phyloP scores from a whole-genome alignment of 75 land plant species.

The Isoetes taiwanensis region DNA sequence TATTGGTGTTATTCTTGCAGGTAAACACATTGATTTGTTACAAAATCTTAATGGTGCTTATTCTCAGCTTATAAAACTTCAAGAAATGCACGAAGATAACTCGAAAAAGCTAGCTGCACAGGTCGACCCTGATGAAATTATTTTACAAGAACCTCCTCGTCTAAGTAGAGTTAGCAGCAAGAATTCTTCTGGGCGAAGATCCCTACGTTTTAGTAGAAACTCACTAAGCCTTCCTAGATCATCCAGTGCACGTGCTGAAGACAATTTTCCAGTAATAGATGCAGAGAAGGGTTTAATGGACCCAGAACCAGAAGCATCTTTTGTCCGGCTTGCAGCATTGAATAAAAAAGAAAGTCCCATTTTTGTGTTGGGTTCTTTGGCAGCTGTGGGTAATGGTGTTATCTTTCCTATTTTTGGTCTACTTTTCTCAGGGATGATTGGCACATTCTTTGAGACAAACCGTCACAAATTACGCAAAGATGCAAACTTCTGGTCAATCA shows the following conservation, averaged over 20 bases:
- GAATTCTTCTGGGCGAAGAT: too few relatives aligned
- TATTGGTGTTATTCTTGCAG: too few relatives aligned
- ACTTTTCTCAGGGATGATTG: conserved; percentile 42
- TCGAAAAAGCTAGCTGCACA: too few relatives aligned
- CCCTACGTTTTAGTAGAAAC: too few relatives aligned
- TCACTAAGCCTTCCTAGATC: too few relatives aligned
- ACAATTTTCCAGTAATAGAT: too few relatives aligned
- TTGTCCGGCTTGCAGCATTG: background rate
- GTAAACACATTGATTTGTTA: conserved; percentile 49
- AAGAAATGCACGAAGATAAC: conserved; percentile 39
- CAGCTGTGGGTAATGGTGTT: conserved; percentile 33
- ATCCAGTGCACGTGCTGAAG: too few relatives aligned
- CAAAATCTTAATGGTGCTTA: conserved; percentile 50
- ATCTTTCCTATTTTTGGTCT: conserved; percentile 51
- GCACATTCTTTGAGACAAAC: conserved; percentile 33
- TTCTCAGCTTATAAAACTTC: conserved; percentile 53
- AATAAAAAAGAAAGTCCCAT: background rate
- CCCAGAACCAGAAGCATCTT: too few relatives aligned
- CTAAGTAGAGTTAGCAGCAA: too few relatives aligned
- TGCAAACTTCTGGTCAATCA: conserved; percentile 43
- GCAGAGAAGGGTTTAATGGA: too few relatives aligned
- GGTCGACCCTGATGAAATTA: too few relatives aligned
- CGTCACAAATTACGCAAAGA: conserved; percentile 34
- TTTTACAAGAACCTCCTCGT: too few relatives aligned
- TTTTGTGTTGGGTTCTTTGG: conserved; percentile 28